Evolutionary conservation across 352 stramenopile species (phyloP).

Genomic region (Hyaloperonospora brassicae): DNA sequence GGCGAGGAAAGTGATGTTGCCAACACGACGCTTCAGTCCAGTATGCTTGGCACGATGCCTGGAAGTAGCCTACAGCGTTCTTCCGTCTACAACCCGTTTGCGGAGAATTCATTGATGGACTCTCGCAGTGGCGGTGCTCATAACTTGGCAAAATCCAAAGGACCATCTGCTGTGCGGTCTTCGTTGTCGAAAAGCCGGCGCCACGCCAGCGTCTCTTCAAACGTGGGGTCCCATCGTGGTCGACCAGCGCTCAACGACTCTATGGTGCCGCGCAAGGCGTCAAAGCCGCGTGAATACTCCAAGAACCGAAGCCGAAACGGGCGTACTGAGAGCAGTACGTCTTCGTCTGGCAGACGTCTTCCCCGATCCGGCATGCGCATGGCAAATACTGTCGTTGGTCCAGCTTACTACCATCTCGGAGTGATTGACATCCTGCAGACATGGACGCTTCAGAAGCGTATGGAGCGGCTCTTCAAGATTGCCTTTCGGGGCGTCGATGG

Average conservation of each 20-base stretch:
- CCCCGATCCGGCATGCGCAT: conserved; percentile 78
- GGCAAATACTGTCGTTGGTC: conserved; percentile 79
- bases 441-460: conserved; percentile 81
- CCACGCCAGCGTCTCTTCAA: conserved; percentile 62
- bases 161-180: conserved; percentile 18
- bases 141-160: conserved; percentile 25
- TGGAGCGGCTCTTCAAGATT: conserved; percentile 87
- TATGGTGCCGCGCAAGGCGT: conserved; percentile 45
- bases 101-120: conserved; percentile 61
- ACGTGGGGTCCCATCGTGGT: conserved; percentile 17
- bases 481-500: conserved; percentile 70
- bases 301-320: conserved; percentile 28
- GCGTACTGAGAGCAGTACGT: conserved; percentile 55
- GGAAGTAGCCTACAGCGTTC: conserved; percentile 20
- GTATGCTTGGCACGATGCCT: conserved; percentile 7
- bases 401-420: conserved; percentile 85
- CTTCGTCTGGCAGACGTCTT: conserved; percentile 59
- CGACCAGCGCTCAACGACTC: conserved; percentile 14
- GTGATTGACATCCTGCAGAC: conserved; percentile 89
- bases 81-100: conserved; percentile 51
- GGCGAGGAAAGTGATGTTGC: conserved; percentile 28
- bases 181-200: conserved; percentile 32
- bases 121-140: conserved; percentile 29
- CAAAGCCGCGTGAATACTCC: conserved; percentile 33
- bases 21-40: conserved; percentile 16